Conservation (phyloP, 768 basidiomycete species). For the Leccinum disarticulatum region DNA sequence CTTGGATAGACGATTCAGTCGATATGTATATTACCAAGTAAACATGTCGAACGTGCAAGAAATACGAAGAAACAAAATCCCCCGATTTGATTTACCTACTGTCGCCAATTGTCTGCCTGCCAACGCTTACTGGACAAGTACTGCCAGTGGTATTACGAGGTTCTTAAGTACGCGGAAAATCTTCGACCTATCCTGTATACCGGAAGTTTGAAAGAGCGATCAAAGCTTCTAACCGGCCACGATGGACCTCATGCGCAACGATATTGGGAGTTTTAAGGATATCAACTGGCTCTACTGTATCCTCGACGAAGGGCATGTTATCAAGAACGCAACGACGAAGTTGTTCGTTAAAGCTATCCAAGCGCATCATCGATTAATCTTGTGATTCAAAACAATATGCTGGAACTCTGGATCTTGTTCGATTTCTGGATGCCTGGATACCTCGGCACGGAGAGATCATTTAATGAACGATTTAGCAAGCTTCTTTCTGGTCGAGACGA, state of each 20-base stretch:
- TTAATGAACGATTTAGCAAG: conserved; percentile 94
- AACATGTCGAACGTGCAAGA: conserved; percentile 83
- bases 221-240: conserved; percentile 63
- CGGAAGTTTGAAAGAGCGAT: conserved; percentile 82
- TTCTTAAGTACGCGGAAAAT: conserved; percentile 77
- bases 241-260: conserved; percentile 91
- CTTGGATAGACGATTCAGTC: conserved; percentile 98
- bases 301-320: conserved; percentile 97
- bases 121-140: conserved; percentile 72
- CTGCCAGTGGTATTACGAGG: conserved; percentile 81
- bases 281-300: conserved; percentile 94
- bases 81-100: conserved; percentile 79
- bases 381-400: conserved; percentile 98
- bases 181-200: conserved; percentile 85
- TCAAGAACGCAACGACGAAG: conserved; percentile 98
- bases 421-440: conserved; percentile 99
- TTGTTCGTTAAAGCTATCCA: conserved; percentile 89
- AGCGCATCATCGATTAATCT: conserved; percentile 89
- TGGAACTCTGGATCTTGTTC: conserved; percentile 98
- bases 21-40: conserved; percentile 94
- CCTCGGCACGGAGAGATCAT: conserved; percentile 90
- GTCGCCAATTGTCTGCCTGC: conserved; percentile 72
- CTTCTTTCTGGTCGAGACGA: conserved; percentile 94
- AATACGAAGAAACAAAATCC: conserved; percentile 60
- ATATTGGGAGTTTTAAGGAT: conserved; percentile 71